Conservation (phyloP, 371 early-diverging fungal genomes). For the Modicella reniformis region DNA sequence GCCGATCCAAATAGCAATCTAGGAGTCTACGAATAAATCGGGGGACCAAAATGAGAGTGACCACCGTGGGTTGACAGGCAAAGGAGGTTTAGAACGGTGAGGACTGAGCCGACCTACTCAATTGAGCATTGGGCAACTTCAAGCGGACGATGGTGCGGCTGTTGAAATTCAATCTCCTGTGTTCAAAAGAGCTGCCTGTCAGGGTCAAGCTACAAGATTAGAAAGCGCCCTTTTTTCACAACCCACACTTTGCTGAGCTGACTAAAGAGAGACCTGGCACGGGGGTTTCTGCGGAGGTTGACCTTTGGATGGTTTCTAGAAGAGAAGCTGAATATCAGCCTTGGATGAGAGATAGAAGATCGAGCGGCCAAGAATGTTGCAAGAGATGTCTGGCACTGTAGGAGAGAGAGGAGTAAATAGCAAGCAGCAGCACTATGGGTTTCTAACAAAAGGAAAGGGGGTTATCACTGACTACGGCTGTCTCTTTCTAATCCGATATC, state of each 20-base stretch:
- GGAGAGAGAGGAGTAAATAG: no score
- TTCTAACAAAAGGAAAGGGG: neutral
- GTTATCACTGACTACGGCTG: no score
- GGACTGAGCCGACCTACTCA: no score
- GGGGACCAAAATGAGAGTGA: no score
- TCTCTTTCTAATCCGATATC: no score
- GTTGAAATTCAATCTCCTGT: slow-evolving; percentile 1
- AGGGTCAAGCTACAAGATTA: no score
- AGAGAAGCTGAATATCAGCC: neutral
- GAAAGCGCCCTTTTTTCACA: neutral
- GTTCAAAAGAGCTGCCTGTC: no score
- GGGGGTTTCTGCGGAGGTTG: neutral
- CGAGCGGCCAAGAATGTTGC: neutral
- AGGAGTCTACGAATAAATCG: no score
- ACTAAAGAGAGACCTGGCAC: neutral
- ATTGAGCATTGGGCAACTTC: slow-evolving; percentile 1
- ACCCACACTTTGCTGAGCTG: neutral
- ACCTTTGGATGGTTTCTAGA: neutral
- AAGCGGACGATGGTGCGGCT: neutral
- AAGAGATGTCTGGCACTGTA: neutral
- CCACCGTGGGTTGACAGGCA: no score
- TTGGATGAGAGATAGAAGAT: neutral
- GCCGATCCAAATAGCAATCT: no score
- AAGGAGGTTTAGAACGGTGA: no score
- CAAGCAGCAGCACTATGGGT: no score